Base-by-base conservation (phyloP, 768 basidiomycete genomes). In the Fomitopsis pulvina region DNA sequence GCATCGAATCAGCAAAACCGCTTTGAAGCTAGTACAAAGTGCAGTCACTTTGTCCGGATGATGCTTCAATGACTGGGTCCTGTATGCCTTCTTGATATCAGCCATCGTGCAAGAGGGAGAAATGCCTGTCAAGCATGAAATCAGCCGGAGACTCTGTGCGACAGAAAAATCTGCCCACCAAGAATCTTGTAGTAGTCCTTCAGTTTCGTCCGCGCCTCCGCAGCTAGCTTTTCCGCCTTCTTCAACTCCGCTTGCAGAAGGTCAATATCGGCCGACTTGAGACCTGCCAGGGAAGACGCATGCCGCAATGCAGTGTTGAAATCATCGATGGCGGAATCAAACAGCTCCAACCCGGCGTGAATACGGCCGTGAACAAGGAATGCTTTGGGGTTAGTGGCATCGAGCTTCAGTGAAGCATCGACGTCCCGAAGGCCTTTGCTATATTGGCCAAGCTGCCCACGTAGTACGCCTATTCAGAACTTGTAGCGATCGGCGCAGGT, bases 181-280 rank as follows among this genome's bases (percentile, higher is more conserved):
- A 88, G 71, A 53, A 87, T 87, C 66, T 85, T 84, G 64, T 87
- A 87, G 58, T 88, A 88, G 60, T 92, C 90, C 66, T 89, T 89
- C 48, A 83, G 82, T 71, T 91, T 91, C 66, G 84, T 87, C 53
- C 83, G 70, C 72, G 88, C 91, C 55, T 89, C 68, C 42, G 75
- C 80, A 2, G 78, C 79, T 8, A 14, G 27, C 44, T n/a, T 2
- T 64, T 92, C 87, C 0, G 87, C 87, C 60, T 87, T 84, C 63
- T 78, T 80, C 32, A 91, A 69, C 58, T 92, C 89, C 0, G 58
- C 55, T 49, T 70, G 76, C 39, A 89, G 70, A n/a, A 73, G 69
- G 3, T 78, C 71, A 18, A 79, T 72, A 51, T 89, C 87, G 0
- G 63, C 68, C 0, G 79, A 18, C 34, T 37, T 16, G 34, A 5